A percentile compares a stretch with the other conserved stretches of the same genome.
These are phyloP conservation scores for Linnemannia zychae DNA, from an alignment of 192 early-diverging fungal species.

Conservation along the genomic window DNA sequence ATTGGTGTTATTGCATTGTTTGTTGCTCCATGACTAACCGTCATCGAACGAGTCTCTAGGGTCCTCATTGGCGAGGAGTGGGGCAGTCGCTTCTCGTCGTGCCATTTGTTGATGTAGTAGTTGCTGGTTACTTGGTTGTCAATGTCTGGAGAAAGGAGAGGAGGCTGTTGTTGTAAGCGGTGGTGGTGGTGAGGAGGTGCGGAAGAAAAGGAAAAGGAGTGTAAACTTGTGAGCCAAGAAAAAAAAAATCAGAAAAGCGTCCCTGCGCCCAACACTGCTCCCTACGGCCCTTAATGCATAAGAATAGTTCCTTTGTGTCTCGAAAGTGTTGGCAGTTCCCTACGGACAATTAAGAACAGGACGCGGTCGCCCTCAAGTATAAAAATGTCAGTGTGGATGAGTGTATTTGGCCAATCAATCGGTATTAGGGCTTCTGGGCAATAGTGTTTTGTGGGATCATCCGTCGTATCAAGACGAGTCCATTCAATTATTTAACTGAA, in stretches of 20 bases:
- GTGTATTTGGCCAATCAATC: too few species aligned
- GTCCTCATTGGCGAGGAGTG: conserved; percentile 30
- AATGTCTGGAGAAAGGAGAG: neutral
- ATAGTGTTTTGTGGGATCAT: too few species aligned
- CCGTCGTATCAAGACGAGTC: too few species aligned
- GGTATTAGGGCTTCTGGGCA: too few species aligned
- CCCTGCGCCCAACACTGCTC: neutral
- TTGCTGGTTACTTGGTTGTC: neutral
- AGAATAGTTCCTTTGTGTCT: too few species aligned
- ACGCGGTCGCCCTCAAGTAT: too few species aligned
- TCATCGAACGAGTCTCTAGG: conserved; percentile 33
- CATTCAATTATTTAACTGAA: too few species aligned
- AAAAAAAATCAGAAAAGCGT: neutral
- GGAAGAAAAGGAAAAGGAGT: neutral
- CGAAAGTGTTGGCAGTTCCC: too few species aligned
- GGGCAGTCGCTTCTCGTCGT: conserved; percentile 25
- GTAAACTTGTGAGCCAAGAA: neutral
- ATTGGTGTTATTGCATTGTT: neutral
- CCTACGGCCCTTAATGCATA: neutral
- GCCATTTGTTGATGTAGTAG: neutral
- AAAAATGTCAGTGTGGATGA: too few species aligned
- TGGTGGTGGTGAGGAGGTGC: neutral
- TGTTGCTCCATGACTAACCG: too few species aligned
- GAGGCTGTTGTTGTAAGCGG: neutral
- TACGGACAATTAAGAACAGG: too few species aligned